These are phyloP conservation scores for Flaveria linearis DNA, from an alignment of 129 eudicot species.

Conservation along the genomic window DNA sequence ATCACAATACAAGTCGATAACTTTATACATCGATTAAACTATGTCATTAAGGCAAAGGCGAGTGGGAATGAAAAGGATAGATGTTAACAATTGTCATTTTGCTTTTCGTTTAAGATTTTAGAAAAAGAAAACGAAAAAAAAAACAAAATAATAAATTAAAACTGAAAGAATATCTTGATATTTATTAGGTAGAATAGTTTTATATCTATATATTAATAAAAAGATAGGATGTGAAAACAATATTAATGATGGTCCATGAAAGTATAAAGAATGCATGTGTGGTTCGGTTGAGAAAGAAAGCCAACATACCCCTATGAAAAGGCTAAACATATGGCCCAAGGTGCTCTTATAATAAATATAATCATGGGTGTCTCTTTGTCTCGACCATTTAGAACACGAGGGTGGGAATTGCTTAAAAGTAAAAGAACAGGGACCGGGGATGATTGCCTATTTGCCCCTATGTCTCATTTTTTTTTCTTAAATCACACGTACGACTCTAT, in stretches of 20 bases:
- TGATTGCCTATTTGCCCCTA: slow-evolving; percentile 13
- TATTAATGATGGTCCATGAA: slow-evolving; percentile 18
- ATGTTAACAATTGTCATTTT: neutral
- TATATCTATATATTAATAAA: neutral
- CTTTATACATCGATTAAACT: no score
- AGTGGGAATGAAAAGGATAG: neutral
- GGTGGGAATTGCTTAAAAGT: slow-evolving; percentile 22
- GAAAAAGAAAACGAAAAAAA: neutral
- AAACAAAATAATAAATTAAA: neutral
- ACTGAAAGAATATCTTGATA: neutral
- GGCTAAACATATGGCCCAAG: slow-evolving; percentile 40
- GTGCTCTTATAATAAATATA: slow-evolving; percentile 26
- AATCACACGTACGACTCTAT: no score
- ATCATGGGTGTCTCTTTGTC: slow-evolving; percentile 39
- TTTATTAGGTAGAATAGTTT: neutral
- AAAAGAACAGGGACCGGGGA: slow-evolving; percentile 26
- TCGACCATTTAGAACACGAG: slow-evolving; percentile 1
- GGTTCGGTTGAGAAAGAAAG: slow-evolving; percentile 36
- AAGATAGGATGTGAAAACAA: neutral
- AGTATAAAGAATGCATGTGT: slow-evolving; percentile 35
- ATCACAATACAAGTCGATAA: neutral
- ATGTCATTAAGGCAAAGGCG: neutral
- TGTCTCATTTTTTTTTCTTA: neutral
- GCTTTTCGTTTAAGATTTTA: neutral
- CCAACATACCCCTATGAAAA: slow-evolving; percentile 36